Conservation (phyloP, 345 rosid species). For the rapeseed (Brassica napus) region DNA sequence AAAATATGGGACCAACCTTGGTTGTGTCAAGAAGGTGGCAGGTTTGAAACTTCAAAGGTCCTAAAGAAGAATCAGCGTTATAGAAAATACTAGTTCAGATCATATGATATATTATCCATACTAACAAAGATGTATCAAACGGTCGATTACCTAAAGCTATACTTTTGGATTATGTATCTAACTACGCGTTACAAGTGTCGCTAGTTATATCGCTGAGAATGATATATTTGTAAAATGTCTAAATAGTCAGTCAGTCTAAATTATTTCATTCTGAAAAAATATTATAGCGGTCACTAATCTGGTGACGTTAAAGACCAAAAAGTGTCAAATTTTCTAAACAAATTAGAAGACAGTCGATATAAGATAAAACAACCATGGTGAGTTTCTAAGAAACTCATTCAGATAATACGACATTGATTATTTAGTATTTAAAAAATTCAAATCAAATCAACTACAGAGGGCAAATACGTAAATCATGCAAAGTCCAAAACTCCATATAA, state of each 20-base stretch:
- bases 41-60: background rate
- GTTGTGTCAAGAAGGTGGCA: background rate
- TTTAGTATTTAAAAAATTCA: too few relatives aligned
- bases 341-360: background rate
- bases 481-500: background rate
- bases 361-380: background rate
- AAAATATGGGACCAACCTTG: background rate
- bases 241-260: slow-evolving; percentile 15
- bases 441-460: background rate
- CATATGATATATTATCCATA: slow-evolving; percentile 3
- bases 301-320: slow-evolving; percentile 16
- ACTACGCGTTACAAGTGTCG: slow-evolving; percentile 40
- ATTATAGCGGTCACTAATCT: slow-evolving; percentile 6
- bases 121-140: slow-evolving; percentile 5
- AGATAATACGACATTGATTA: background rate
- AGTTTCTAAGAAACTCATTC: background rate
- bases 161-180: slow-evolving; percentile 28
- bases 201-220: slow-evolving; percentile 11
- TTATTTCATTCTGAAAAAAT: background rate
- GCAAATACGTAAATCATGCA: slow-evolving; percentile 17
- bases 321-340: slow-evolving; percentile 5
- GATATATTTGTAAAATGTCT: slow-evolving; percentile 30
- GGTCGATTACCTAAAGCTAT: slow-evolving; percentile 26
- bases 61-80: background rate
- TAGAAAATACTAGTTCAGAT: background rate